Conservation (phyloP, 306 rosid genomes). For the Ormosia emarginata region DNA sequence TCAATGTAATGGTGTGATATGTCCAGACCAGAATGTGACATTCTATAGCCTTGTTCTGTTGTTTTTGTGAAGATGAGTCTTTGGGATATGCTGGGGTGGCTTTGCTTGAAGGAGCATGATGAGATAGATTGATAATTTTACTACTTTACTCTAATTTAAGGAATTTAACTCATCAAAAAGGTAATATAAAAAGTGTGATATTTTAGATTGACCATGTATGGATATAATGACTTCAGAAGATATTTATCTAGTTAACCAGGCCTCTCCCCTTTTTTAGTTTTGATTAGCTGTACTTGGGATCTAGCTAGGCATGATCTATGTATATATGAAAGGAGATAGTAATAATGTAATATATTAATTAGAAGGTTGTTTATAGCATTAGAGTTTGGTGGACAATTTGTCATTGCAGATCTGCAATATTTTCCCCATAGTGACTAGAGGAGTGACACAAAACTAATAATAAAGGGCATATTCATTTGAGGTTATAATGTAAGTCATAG, state of each 20-base stretch:
- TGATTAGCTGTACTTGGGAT: background rate
- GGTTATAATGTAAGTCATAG: background rate
- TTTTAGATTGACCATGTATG: background rate
- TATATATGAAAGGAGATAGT: background rate
- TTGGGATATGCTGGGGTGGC: background rate
- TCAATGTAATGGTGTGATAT: background rate
- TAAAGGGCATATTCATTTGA: background rate
- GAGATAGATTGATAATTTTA: background rate
- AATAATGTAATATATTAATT: background rate
- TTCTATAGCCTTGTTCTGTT: background rate
- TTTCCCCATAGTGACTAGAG: background rate
- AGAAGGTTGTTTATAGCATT: background rate
- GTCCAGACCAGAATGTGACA: background rate
- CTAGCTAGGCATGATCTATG: background rate
- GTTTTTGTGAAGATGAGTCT: background rate
- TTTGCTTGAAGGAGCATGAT: slow-evolving; percentile 3
- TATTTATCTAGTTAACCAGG: background rate
- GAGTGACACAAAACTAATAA: background rate
- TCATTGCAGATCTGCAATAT: background rate
- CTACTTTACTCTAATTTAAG: background rate
- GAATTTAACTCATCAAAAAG: background rate
- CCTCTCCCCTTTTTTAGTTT: background rate
- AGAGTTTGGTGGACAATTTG: background rate
- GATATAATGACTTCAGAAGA: background rate
- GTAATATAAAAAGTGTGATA: background rate